Evolutionary conservation across 768 basidiomycete species (phyloP).

Genomic region (Rubroboletus satanas): DNA sequence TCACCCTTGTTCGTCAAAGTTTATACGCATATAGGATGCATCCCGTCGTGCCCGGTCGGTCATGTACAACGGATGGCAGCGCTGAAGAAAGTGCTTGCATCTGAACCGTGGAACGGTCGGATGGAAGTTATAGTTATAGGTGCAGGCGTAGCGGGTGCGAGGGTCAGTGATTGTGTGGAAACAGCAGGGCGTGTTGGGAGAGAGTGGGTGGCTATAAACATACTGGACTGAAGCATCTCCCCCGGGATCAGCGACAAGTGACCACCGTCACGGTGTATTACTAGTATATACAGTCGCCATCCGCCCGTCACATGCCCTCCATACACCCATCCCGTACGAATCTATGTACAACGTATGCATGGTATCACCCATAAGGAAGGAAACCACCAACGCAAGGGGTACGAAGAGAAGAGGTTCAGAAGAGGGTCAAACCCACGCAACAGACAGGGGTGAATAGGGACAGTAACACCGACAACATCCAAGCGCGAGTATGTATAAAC

Average conservation of each 20-base stretch:
- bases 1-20: background rate
- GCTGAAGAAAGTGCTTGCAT: background rate
- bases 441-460: no score
- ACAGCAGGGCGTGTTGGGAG: background rate
- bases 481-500: background rate
- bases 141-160: background rate
- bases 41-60: background rate
- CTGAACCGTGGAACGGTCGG: background rate
- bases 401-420: background rate
- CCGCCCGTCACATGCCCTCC: background rate
- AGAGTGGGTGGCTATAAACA: background rate
- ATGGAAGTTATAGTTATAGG: background rate
- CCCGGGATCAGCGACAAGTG: no score
- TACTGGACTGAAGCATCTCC: no score
- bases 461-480: background rate
- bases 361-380: conserved; percentile 7
- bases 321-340: background rate
- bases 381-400: background rate
- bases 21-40: background rate
- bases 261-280: no score
- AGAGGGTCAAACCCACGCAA: background rate
- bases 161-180: background rate
- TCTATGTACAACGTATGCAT: conserved; percentile 1
- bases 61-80: background rate
- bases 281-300: background rate